These are phyloP conservation scores for Logfia minima DNA, from an alignment of 129 eudicot species.

Conservation along the genomic window DNA sequence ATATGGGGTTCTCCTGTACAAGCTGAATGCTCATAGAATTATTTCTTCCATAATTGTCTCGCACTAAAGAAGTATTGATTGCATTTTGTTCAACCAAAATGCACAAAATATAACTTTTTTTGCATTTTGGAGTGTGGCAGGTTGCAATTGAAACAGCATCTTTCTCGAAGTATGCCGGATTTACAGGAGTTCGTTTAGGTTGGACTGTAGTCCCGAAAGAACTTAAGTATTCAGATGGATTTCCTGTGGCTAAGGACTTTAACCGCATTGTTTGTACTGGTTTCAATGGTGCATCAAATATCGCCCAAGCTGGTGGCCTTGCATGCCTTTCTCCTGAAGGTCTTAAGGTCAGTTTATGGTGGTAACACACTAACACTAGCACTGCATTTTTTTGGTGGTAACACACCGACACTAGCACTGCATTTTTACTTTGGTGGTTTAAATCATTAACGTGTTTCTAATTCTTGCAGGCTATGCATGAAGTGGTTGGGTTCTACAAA, in stretches of 20 bases:
- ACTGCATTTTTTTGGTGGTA: neutral
- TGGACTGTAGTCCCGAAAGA: conserved; percentile 94
- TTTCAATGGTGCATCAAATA: conserved; percentile 96
- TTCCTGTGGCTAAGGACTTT: conserved; percentile 91
- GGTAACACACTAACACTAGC: neutral
- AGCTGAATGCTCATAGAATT: neutral
- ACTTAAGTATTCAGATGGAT: conserved; percentile 82
- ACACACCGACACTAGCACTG: neutral
- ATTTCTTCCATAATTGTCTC: neutral
- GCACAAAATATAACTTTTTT: neutral
- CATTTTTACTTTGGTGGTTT: neutral
- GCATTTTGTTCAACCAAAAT: neutral
- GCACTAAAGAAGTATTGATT: neutral
- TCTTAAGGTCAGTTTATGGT: conserved; percentile 49
- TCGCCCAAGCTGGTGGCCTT: conserved; percentile 92
- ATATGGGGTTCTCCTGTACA: neutral
- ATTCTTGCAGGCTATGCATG: conserved; percentile 77
- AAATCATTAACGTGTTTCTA: neutral
- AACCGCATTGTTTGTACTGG: conserved; percentile 90
- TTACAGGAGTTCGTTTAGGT: conserved; percentile 96
- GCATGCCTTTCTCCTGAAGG: conserved; percentile 93
- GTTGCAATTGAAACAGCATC: conserved; percentile 95
- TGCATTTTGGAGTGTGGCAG: conserved; percentile 38
- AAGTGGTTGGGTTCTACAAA: conserved; percentile 87
- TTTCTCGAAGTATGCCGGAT: conserved; percentile 94